Conservation (phyloP, 805 yeast species). For the Starmerella powellii region DNA sequence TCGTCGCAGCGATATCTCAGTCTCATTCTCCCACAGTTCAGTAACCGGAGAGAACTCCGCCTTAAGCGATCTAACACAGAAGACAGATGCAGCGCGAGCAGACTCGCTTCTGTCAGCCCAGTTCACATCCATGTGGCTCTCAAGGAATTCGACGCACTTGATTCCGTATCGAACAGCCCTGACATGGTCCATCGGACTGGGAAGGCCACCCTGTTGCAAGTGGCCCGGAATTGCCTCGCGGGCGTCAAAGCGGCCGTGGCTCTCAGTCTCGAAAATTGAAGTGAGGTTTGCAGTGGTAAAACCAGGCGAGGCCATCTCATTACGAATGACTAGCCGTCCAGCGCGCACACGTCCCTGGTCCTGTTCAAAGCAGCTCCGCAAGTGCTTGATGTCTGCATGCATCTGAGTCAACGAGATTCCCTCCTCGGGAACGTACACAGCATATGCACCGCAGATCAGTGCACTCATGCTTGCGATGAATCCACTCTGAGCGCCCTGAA, state of each 20-base stretch:
- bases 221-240: conserved; percentile 97
- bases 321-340: conserved; percentile 76
- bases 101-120: conserved; percentile 16
- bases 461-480: conserved; percentile 80
- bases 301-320: conserved; percentile 69
- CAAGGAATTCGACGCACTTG: conserved; percentile 79
- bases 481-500: conserved; percentile 96
- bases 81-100: conserved; percentile 41
- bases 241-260: conserved; percentile 67
- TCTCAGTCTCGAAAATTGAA: conserved; percentile 69
- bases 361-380: conserved; percentile 53
- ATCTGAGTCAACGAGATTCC: conserved; percentile 56
- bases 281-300: conserved; percentile 75
- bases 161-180: conserved; percentile 83
- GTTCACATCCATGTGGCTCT: conserved; percentile 33
- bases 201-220: conserved; percentile 94
- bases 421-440: conserved; percentile 82
- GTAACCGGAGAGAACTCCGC: conserved; percentile 62
- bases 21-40: conserved; percentile 73
- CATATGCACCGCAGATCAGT: conserved; percentile 80
- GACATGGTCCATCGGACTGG: conserved; percentile 88
- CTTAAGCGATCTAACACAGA: conserved; percentile 72
- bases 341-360: conserved; percentile 72
- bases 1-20: conserved; percentile 68
- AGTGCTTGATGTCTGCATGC: conserved; percentile 59